A percentile compares a stretch with the other conserved stretches of the same genome.
Evolutionary conservation across 1,139 yeast genomes (phyloP).

Genomic region (Hemisphaericaspora xylanilytica): DNA sequence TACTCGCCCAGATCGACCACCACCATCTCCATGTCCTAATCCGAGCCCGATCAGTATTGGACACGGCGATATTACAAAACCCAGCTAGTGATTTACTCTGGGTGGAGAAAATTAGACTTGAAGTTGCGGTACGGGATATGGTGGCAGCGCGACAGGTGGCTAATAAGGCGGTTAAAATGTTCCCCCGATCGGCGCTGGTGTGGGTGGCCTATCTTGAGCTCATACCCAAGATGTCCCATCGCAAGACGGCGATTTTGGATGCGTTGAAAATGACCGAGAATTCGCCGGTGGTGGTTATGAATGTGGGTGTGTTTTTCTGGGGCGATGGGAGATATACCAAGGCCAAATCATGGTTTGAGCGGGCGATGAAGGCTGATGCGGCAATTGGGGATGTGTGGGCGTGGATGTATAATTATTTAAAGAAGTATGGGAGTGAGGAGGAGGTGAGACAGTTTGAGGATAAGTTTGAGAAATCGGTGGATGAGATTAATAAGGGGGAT

Average conservation of each 20-base stretch:
- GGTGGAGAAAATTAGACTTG: conserved; percentile 60
- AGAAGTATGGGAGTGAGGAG: conserved; percentile 22
- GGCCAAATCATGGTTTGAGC: conserved; percentile 74
- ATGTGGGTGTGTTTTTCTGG: conserved; percentile 72
- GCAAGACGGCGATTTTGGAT: conserved; percentile 65
- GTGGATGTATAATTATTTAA: conserved; percentile 52
- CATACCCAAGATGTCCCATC: conserved; percentile 51
- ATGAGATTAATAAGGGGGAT: conserved; percentile 58
- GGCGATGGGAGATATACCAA: conserved; percentile 60
- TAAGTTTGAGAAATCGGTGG: conserved; percentile 27
- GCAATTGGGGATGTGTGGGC: conserved; percentile 77
- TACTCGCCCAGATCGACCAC: conserved; percentile 51
- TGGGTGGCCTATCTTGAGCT: conserved; percentile 62
- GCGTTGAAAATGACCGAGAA: conserved; percentile 70
- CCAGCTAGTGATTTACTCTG: conserved; percentile 53
- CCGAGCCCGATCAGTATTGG: conserved; percentile 72
- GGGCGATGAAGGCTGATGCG: conserved; percentile 54
- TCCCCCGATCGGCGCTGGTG: conserved; percentile 57
- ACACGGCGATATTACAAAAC: conserved; percentile 57
- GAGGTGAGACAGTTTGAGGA: conserved; percentile 20
- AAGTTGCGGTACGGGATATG: conserved; percentile 46
- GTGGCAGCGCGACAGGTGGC: conserved; percentile 56
- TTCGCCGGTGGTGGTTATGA: conserved; percentile 54
- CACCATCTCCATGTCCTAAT: conserved; percentile 35
- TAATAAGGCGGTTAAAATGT: conserved; percentile 56